Evolutionary conservation across 2,329 filamentous ascomycete species (phyloP), one percentile per base, ranked within the genome.

Genomic region (Sporothrix inflata): DNA sequence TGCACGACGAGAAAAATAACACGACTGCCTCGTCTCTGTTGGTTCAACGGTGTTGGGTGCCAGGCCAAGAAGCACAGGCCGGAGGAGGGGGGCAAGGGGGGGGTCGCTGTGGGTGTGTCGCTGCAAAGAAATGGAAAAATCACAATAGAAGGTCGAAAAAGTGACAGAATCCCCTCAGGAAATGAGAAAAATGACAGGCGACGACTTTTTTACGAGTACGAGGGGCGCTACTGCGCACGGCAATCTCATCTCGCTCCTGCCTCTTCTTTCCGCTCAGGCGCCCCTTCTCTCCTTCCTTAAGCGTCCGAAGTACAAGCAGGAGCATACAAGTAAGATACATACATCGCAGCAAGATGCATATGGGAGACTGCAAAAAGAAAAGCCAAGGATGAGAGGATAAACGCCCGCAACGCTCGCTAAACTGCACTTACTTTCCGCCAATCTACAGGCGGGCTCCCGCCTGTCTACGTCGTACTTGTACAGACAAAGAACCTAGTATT

Each of bases 61-160:
- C 30, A 34, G 30, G 3, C 3, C 30, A 34, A 34, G 30, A 34
- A 34, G 30, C n/a, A n/a, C n/a, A n/a, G n/a, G n/a, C n/a, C n/a
- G n/a, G n/a, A n/a, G n/a, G n/a, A n/a, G n/a, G n/a, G n/a, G n/a
- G n/a, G n/a, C n/a, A n/a, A n/a, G n/a, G 40, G 27, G 27, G 27
- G 6, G 53, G 53, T 9, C 30, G 55, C n/a, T n/a, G 55, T 38
- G 14, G 55, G 30, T 40, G 8, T 61, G 57, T 11, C 42, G 57
- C 34, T 42, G 57, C 57, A 63, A 24, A 38, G n/a, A 63, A 63
- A 42, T 63, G 57, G 34, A 42, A 63, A 63, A 42, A 40, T 21
- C 4, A 3, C 19, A 24, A 4, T 21, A n/a, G 9, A 38, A 42
- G 57, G 30, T 14, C 57, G n/a, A 21, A 42, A 63, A 63, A 24